Conservation (phyloP, 345 rosid species). For the Hirschfeldia incana region DNA sequence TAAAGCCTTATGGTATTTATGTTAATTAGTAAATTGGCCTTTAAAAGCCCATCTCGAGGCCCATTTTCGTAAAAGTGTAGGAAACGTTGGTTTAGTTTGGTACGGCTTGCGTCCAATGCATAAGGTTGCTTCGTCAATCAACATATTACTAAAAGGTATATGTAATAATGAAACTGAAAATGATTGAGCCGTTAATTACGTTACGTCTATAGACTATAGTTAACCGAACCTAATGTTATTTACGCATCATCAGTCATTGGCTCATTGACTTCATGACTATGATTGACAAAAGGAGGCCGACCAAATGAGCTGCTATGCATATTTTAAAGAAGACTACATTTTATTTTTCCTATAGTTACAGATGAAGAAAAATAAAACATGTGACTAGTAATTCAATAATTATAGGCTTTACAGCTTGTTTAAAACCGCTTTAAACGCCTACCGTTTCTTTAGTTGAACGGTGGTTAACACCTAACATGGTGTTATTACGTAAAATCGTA, state of each 20-base stretch:
- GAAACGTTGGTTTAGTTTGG: background rate
- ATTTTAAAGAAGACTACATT: slow-evolving; percentile 5
- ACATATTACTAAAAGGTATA: background rate
- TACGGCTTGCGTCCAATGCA: background rate
- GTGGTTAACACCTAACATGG: slow-evolving; percentile 16
- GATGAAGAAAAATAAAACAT: background rate
- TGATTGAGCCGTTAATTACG: slow-evolving; percentile 33
- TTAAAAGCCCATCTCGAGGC: background rate
- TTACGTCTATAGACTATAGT: slow-evolving; percentile 15
- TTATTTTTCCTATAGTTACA: background rate
- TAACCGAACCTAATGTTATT: slow-evolving; percentile 4
- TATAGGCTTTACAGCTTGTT: background rate
- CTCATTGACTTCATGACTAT: slow-evolving; percentile 30
- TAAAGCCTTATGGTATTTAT: slow-evolving; percentile 35
- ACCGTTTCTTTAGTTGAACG: slow-evolving; percentile 16
- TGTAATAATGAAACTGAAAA: slow-evolving; percentile 3
- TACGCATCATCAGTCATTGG: slow-evolving; percentile 13
- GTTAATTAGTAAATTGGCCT: slow-evolving; percentile 36
- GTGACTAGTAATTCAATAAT: background rate
- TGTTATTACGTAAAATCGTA: background rate
- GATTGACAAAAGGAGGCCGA: slow-evolving; percentile 30
- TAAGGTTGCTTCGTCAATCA: slow-evolving; percentile 3
- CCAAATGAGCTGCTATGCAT: slow-evolving; percentile 28
- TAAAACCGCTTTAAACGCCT: background rate
- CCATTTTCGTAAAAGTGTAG: background rate